Conservation (phyloP, 305 asterid genomes). For the Fraxinus dipetala region DNA sequence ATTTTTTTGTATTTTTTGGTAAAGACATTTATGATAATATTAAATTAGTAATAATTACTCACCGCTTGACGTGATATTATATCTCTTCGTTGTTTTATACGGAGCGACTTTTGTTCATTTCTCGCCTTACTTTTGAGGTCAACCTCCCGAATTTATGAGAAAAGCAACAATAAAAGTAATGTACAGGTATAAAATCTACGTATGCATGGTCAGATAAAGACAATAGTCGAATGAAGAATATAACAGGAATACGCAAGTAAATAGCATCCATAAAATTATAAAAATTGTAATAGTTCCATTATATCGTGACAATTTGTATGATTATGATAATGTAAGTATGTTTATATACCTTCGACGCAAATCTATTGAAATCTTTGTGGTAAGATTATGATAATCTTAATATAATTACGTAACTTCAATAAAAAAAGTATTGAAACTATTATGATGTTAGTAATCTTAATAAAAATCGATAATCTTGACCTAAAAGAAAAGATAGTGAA, state of each 20-base stretch:
- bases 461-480: background rate
- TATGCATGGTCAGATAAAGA: background rate
- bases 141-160: background rate
- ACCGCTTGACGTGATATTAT: background rate
- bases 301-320: background rate
- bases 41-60: background rate
- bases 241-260: background rate
- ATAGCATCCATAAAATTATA: background rate
- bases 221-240: background rate
- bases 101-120: background rate
- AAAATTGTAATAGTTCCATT: background rate
- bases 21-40: background rate
- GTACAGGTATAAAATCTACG: background rate
- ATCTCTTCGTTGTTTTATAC: background rate
- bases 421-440: background rate
- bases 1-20: background rate
- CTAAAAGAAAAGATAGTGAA: background rate
- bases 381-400: background rate
- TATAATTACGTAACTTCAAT: background rate
- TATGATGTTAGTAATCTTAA: too few species aligned
- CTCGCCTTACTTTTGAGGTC: background rate
- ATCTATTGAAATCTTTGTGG: background rate
- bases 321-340: background rate
- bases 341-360: background rate
- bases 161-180: background rate